Percentiles rank a stretch among this genome's conserved stretches.
Evolutionary conservation across 352 stramenopile species (phyloP).

Genomic region (Nothophytophthora sp.): DNA sequence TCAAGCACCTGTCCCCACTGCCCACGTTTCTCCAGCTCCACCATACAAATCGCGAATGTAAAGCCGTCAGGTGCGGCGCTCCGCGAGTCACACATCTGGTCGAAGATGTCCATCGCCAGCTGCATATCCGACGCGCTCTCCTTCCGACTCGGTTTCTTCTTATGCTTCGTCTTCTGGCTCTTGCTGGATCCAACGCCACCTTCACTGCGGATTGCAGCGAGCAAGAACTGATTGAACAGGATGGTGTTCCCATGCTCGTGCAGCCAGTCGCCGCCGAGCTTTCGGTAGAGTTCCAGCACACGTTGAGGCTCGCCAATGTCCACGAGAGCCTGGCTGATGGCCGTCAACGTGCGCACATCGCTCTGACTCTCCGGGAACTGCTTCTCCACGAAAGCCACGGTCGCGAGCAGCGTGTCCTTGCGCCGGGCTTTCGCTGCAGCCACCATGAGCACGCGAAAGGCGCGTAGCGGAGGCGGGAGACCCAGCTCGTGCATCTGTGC

Average conservation of each 20-base stretch:
- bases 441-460: constrained; percentile 66
- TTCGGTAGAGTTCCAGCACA: constrained; percentile 50
- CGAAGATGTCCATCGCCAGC: constrained; percentile 40
- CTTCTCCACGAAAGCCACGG: constrained; percentile 44
- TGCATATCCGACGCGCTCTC: constrained; percentile 15
- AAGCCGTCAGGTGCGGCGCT: constrained; percentile 57
- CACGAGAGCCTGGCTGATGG: constrained; percentile 67
- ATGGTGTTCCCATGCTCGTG: constrained; percentile 38
- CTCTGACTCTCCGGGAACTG: constrained; percentile 34
- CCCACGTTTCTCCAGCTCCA: constrained; percentile 46
- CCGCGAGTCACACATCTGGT: constrained; percentile 38
- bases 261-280: constrained; percentile 42
- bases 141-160: not conserved
- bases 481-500: constrained; percentile 65
- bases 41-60: constrained; percentile 62
- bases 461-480: constrained; percentile 46
- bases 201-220: constrained; percentile 39
- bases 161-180: constrained; percentile 1
- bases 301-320: constrained; percentile 37
- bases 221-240: constrained; percentile 64
- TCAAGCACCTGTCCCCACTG: constrained; percentile 49
- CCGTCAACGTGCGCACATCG: constrained; percentile 53
- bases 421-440: constrained; percentile 42
- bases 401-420: constrained; percentile 49
- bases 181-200: not conserved